Evolutionary conservation across 495 filamentous ascomycete genomes (phyloP).

Genomic region (Neurospora tetrasperma): DNA sequence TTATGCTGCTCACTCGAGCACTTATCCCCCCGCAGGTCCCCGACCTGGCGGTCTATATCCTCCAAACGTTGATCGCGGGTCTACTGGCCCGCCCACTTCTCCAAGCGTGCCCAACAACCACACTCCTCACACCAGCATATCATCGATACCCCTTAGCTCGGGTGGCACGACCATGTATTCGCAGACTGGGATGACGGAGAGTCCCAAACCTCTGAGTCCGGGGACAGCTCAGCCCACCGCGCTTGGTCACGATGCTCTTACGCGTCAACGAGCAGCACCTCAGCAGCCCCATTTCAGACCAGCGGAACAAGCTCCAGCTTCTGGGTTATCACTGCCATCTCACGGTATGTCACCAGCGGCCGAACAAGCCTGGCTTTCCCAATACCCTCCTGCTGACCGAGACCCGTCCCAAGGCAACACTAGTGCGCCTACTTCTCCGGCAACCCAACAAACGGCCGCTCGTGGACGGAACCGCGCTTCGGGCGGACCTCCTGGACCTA

Average conservation of each 20-base stretch:
- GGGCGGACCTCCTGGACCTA: conserved; percentile 16
- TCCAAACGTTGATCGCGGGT: conserved; percentile 41
- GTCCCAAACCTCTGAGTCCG: conserved; percentile 77
- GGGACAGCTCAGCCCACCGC: conserved; percentile 52
- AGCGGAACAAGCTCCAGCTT: conserved; percentile 12
- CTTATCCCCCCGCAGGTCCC: conserved; percentile 64
- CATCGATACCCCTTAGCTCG: conserved; percentile 37
- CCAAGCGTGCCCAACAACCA: conserved; percentile 31
- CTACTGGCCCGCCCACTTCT: conserved; percentile 45
- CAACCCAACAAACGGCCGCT: conserved; percentile 15
- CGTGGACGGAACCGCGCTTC: conserved; percentile 16
- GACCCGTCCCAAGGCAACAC: conserved; percentile 35
- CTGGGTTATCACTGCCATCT: conserved; percentile 30
- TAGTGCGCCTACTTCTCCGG: conserved; percentile 14
- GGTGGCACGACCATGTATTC: conserved; percentile 53
- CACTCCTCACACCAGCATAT: conserved; percentile 38
- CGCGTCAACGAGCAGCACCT: conserved; percentile 57
- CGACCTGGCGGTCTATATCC: conserved; percentile 50
- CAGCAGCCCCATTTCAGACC: conserved; percentile 49
- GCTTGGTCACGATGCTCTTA: conserved; percentile 44
- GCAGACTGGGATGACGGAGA: conserved; percentile 68
- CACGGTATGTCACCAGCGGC: conserved; percentile 25
- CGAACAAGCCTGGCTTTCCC: conserved; percentile 27
- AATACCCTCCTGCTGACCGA: conserved; percentile 40
- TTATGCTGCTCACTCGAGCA: conserved; percentile 43